Evolutionary conservation across 306 rosid genomes (phyloP), one percentile per base, ranked within the genome.

Genomic region (Astragalus membranaceus): DNA sequence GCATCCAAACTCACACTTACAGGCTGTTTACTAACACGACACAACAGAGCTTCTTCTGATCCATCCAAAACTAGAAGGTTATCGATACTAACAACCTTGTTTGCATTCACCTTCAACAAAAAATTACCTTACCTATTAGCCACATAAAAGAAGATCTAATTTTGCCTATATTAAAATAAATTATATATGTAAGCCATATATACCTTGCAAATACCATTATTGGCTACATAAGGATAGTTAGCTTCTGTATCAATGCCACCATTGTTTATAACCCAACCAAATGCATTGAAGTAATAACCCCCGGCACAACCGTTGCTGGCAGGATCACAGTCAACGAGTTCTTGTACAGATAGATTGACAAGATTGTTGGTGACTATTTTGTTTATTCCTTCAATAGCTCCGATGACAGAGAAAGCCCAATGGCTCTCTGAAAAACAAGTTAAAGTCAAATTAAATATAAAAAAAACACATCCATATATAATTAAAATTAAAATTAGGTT

Each of bases 351-450:
- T 15, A 90, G 82, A 54, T 67, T 71, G 13, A 84, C 49, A 32
- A 90, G 96, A 65, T 80, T 74, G 10, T 89, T 83, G 0, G 78
- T 85, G n/a, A 63, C 80, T 56, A 90, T 73, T 44, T 89, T 81
- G 32, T 88, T 89, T 70, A 88, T 44, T 70, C 96, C 96, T 79
- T 90, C 96, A 1, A 88, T 82, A 42, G 89, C 88, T 55, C 88
- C 96, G 0, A 81, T 78, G 5, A 81, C 59, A 3, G 89, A 80
- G 76, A 90, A 90, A 35, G 96, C 82, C 91, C 96, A 90, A 37
- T 89, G 82, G 64, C 94, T 85, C 57, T 85, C 94, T 90, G 63
- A 36, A 46, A 61, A 33, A 50, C 42, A 53, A 7, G 17, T 5
- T 66, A 4, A 32, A 35, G 36, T 41, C 23, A 20, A 20, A 2